These are phyloP conservation scores for Salix suchowensis DNA, from an alignment of 345 rosid genomes.

Conservation along the genomic window DNA sequence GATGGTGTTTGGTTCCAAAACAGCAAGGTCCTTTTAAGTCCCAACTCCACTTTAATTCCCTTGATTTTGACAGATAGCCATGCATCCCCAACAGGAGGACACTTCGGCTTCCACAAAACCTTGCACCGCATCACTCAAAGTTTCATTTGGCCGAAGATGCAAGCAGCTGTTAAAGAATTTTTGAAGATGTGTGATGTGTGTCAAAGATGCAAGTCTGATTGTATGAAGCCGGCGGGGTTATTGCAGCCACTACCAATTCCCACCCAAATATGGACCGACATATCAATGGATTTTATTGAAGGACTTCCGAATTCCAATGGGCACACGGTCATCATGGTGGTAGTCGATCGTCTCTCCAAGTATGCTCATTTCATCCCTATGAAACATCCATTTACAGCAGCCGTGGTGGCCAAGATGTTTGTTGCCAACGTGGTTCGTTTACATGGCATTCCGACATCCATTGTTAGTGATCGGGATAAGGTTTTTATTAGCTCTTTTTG, in stretches of 20 bases:
- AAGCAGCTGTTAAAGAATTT: background rate
- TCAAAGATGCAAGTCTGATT: background rate
- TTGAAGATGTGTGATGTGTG: background rate
- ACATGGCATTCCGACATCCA: background rate
- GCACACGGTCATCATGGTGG: background rate
- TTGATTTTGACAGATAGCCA: too few relatives aligned
- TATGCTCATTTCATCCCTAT: background rate
- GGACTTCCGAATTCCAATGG: background rate
- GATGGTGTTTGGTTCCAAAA: too few relatives aligned
- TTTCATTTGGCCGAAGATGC: background rate
- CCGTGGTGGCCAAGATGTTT: background rate
- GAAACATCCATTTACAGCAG: background rate
- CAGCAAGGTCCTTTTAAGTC: too few relatives aligned
- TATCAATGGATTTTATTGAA: background rate
- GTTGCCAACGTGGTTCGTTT: background rate
- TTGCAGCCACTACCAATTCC: background rate
- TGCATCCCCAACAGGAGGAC: too few relatives aligned
- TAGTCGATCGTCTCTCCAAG: background rate
- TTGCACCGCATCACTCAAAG: too few relatives aligned
- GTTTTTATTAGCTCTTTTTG: background rate
- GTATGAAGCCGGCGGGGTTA: background rate
- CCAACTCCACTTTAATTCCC: too few relatives aligned
- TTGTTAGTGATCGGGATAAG: background rate
- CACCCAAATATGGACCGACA: fast-evolving
- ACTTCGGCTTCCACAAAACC: too few relatives aligned